Evolutionary conservation across 306 rosid species (phyloP), one percentile per base, ranked within the genome.

Genomic region (Gastrolobium villosum): DNA sequence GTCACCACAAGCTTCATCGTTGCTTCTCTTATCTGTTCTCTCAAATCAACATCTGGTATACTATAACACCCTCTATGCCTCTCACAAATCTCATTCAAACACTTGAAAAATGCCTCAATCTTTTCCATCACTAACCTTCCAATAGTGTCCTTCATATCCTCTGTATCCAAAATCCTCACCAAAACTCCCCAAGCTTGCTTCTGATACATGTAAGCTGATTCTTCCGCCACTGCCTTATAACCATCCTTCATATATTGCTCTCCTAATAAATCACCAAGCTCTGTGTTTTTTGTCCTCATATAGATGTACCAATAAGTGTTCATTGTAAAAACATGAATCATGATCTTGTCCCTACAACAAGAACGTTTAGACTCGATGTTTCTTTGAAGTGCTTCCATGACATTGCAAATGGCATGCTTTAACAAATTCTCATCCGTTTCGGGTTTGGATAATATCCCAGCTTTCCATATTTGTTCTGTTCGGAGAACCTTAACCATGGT

Each of bases 251-350:
- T 79, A 26, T 85, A 77, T 8, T 76, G 69, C 55, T 94, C 98
- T 3, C 97, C 97, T 63, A 94, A 15, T 7, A 92, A 70, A 60
- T 82, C 81, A 44, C 94, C 93, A 5, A 94, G 90, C 66, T 92
- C 97, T 1, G 98, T 92, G 89, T 84, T 89, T 44, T 77, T 92
- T 1, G 90, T 88, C 60, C 96, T 84, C 96, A 92, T 94, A 64
- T 94, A 94, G 8, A 94, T 94, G 77, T 94, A 94, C 98, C 98
- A 94, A 71, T 90, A 90, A 0, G 96, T 89, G 65, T 94, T 94
- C 98, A 90, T 92, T 7, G 85, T 55, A 67, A 88, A 92, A 5
- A 92, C 60, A 11, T 88, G 83, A 30, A 81, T 72, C 39, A 89
- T 56, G 26, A 80, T 82, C 79, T 85, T 90, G 76, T 94, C 98